Evolutionary conservation across 225 moss, liverwort and hornwort genomes (phyloP).

Genomic region (Rhytidiadelphus loreus): DNA sequence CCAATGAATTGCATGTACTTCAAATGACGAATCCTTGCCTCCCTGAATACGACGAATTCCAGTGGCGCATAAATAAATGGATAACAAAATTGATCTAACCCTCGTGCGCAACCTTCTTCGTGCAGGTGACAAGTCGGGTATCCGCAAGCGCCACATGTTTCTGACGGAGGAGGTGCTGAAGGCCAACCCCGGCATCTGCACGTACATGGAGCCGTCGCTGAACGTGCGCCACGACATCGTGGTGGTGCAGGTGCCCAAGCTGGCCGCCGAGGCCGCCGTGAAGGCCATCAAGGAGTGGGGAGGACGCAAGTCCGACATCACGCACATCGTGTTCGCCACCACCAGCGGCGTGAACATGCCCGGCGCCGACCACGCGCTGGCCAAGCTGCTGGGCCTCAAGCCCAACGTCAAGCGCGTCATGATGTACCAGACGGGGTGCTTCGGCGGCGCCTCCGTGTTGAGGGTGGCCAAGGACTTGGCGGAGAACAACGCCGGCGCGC

Average conservation of each 20-base stretch:
- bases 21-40: not conserved
- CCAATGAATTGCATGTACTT: no score
- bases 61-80: no score
- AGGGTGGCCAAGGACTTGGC: conserved; percentile 1
- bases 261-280: not conserved
- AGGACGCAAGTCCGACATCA: not conserved
- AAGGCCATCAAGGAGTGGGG: not conserved
- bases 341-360: conserved; percentile 8
- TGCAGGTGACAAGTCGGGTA: not conserved
- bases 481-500: conserved; percentile 1
- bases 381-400: conserved; percentile 34
- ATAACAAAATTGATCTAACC: not conserved
- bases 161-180: not conserved
- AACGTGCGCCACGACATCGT: not conserved
- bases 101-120: no score
- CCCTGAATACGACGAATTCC: not conserved
- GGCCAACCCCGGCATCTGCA: not conserved
- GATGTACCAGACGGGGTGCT: not conserved
- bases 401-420: conserved; percentile 10
- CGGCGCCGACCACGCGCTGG: conserved; percentile 30
- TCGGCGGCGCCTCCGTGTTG: not conserved
- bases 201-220: not conserved
- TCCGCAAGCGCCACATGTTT: not conserved
- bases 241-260: not conserved
- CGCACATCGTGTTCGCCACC: conserved; percentile 4